Base-by-base conservation (phyloP, 352 stramenopile species). In the Pythium apleroticum region DNA sequence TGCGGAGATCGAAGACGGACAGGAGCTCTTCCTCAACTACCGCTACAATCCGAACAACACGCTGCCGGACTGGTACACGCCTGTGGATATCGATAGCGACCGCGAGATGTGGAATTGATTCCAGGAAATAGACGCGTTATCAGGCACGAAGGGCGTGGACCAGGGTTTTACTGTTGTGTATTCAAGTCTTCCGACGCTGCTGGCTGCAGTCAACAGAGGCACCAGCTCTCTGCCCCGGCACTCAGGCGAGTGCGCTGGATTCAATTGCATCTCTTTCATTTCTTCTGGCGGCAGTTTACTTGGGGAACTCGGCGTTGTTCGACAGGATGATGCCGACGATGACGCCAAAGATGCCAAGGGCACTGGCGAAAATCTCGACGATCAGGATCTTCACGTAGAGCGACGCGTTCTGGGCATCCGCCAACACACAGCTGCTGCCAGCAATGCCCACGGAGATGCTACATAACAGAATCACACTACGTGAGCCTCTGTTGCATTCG, bases 381-480 rank as follows among this genome's bases (percentile, higher is more conserved):
- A 99, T 98, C 61, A 99, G 84, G 81, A 99, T 99, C 80, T 99
- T 99, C 48, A 99, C 97, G 81, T 99, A 99, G 25, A 99, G 79
- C 49, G 84, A 89, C 25, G 93, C 84, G 81, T 99, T 97, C 80
- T 99, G 97, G 41, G 97, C 98, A 89, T 99, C 98, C 17, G 95
- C 97, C 43, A 99, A 88, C 52, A 98, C 97, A 87, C 97, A 99
- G 62, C 83, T 96, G 60, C 92, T 99, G 54, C 98, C 98, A 55
- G 97, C 97, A 75, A 99, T 98, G 57, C 98, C 98, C 24, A 99
- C 97, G 17, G 91, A 98, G 24, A 99, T 84, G 64, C 90, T 98
- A 53, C 22, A 7, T 11, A 30, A 24, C 45, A 4, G 27, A 55
- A 33, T 33, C 5, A 48, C 43, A 25, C 27, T 53, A 43, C 65